Evolutionary conservation across 352 stramenopile species (phyloP).

Genomic region (Globisporangium paroecandrum): DNA sequence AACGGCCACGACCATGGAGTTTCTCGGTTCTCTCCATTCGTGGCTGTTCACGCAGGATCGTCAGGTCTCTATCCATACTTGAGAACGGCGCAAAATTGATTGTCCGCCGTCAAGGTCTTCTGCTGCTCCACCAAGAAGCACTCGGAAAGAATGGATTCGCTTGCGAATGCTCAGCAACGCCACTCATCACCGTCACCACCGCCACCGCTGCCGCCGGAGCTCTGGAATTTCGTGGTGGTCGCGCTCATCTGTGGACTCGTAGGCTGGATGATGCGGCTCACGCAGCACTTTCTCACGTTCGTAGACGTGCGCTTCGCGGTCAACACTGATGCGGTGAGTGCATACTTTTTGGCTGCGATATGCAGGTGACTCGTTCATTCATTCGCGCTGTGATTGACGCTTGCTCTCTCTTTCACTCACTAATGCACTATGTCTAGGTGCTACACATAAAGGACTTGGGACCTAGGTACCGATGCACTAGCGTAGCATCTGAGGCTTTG

Average conservation of each 20-base stretch:
- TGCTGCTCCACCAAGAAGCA: background rate
- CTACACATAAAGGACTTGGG: slow-evolving; percentile 30
- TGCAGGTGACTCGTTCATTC: background rate
- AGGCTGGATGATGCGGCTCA: slow-evolving; percentile 41
- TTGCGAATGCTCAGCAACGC: background rate
- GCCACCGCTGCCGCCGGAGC: slow-evolving; percentile 35
- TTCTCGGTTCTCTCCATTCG: background rate
- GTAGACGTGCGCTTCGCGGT: slow-evolving; percentile 41
- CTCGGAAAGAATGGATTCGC: background rate
- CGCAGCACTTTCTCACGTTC: slow-evolving; percentile 32
- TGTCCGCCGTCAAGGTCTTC: background rate
- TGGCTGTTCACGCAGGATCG: background rate
- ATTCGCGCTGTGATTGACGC: background rate
- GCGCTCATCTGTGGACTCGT: slow-evolving; percentile 39
- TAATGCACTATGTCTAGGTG: slow-evolving; percentile 7
- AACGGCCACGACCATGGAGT: background rate
- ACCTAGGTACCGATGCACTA: slow-evolving; percentile 18
- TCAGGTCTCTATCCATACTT: background rate
- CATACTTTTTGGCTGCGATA: background rate
- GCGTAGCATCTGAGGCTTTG: background rate
- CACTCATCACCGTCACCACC: slow-evolving; percentile 12
- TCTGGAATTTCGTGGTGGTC: slow-evolving; percentile 61
- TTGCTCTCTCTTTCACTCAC: background rate
- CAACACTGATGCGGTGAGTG: slow-evolving; percentile 39
- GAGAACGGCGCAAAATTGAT: background rate